Evolutionary conservation across 1,284 basidiomycete species (phyloP).

Genomic region (Ceratobasidium sp.): DNA sequence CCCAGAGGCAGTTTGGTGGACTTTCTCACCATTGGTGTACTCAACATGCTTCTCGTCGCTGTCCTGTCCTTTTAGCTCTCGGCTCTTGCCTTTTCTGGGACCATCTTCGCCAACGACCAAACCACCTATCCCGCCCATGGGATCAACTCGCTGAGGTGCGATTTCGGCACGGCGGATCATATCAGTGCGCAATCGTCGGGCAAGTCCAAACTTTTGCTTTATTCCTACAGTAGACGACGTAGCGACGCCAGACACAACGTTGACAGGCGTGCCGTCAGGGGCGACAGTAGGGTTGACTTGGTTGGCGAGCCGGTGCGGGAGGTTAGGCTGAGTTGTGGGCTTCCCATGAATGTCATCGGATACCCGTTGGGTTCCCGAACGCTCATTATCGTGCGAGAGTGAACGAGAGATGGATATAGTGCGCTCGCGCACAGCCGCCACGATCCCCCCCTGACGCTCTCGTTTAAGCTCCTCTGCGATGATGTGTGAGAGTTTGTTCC

Average conservation of each 20-base stretch:
- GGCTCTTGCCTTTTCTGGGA: conserved; percentile 11
- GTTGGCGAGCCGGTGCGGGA: conserved; percentile 7
- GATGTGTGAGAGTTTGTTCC: conserved; percentile 77
- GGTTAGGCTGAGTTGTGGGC: not conserved
- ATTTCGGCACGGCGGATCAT: conserved; percentile 90
- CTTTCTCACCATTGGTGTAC: conserved; percentile 6
- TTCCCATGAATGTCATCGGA: not conserved
- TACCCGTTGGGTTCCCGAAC: not conserved
- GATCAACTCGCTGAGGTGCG: conserved; percentile 84
- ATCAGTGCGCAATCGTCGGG: conserved; percentile 69
- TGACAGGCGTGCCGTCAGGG: conserved; percentile 18
- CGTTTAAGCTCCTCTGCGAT: conserved; percentile 64
- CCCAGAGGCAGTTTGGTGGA: conserved; percentile 18
- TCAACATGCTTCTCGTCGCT: conserved; percentile 1
- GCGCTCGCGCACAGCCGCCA: conserved; percentile 24
- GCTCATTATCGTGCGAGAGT: conserved; percentile 10
- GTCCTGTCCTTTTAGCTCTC: not conserved
- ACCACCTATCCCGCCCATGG: conserved; percentile 74
- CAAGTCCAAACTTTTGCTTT: conserved; percentile 12
- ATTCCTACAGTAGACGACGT: conserved; percentile 13
- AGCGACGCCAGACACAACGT: conserved; percentile 27
- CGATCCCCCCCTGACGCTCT: conserved; percentile 25
- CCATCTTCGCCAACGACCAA: conserved; percentile 3
- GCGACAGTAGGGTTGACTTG: conserved; percentile 5
- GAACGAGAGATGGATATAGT: conserved; percentile 37